These are phyloP conservation scores for Starmerella floris DNA, from an alignment of 805 yeast species.

Conservation along the genomic window DNA sequence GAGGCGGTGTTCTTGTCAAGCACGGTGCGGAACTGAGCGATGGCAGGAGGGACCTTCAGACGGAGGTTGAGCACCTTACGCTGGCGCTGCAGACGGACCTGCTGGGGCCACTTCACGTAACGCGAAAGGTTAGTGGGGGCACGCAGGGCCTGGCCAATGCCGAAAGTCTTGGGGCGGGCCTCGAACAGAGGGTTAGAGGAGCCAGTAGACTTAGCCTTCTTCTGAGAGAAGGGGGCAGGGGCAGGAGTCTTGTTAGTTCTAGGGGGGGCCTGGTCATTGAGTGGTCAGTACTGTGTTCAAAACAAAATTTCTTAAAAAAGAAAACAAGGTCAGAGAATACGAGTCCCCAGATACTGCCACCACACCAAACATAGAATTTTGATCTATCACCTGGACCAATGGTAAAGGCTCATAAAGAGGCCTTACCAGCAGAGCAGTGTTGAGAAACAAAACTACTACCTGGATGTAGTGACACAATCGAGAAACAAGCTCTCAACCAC, in stretches of 20 bases:
- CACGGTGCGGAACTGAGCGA: constrained; percentile 90
- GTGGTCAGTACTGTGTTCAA: constrained; percentile 22
- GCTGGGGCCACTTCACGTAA: constrained; percentile 98
- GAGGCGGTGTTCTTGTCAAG: constrained; percentile 98
- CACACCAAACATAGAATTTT: no score
- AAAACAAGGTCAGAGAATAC: constrained; percentile 6
- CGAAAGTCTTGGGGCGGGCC: constrained; percentile 82
- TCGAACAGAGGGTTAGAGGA: constrained; percentile 60
- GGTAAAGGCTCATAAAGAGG: no score
- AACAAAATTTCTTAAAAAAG: constrained; percentile 1
- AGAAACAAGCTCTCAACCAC: constrained; percentile 21
- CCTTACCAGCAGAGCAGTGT: no score
- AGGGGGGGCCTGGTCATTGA: constrained; percentile 27
- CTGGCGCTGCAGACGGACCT: constrained; percentile 97
- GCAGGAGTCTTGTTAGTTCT: constrained; percentile 98
- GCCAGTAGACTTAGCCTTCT: constrained; percentile 40
- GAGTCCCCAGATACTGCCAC: no score
- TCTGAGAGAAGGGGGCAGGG: constrained; percentile 38
- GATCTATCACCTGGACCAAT: neutral
- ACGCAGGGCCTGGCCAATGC: constrained; percentile 92
- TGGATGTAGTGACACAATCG: no score
- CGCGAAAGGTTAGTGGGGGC: constrained; percentile 92
- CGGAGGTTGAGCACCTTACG: constrained; percentile 90
- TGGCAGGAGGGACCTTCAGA: constrained; percentile 98
- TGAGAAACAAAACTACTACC: no score